phyloP scores from a whole-genome alignment of 2,329 filamentous ascomycete species.

The Penicillium sp. region DNA sequence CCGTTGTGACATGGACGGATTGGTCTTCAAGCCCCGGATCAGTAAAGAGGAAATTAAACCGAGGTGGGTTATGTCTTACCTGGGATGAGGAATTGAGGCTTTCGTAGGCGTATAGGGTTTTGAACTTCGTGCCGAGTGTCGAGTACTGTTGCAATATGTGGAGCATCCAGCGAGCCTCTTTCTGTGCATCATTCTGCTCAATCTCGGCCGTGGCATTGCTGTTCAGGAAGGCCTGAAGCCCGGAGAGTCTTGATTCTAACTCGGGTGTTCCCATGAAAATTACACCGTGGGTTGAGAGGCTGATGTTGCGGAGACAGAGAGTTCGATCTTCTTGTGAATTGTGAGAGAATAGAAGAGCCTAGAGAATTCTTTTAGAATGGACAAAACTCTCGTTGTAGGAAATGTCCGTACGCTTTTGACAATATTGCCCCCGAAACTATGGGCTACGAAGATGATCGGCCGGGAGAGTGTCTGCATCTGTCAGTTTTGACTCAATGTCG shows the following conservation, averaged over 20 bases:
- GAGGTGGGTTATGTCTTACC: neutral
- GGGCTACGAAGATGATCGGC: neutral
- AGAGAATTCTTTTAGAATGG: neutral
- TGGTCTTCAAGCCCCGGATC: neutral
- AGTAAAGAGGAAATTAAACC: neutral
- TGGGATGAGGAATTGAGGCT: neutral
- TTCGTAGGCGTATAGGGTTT: neutral
- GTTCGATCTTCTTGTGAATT: neutral
- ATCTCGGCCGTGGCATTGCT: neutral
- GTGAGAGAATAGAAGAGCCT: neutral
- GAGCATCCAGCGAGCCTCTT: neutral
- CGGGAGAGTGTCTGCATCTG: neutral
- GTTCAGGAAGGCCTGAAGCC: neutral
- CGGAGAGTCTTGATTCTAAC: neutral
- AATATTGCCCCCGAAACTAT: neutral
- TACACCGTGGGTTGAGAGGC: neutral
- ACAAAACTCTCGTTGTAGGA: neutral
- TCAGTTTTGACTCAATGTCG: neutral
- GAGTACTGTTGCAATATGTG: neutral
- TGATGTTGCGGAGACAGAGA: neutral
- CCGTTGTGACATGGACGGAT: neutral
- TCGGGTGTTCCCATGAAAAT: neutral
- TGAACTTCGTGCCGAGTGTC: neutral
- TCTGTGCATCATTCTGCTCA: neutral
- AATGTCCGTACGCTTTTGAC: neutral